Percentiles rank a stretch among this genome's conserved stretches.
These are phyloP conservation scores for Umbelopsis isabellina DNA, from an alignment of 192 early-diverging fungal genomes.

Conservation along the genomic window DNA sequence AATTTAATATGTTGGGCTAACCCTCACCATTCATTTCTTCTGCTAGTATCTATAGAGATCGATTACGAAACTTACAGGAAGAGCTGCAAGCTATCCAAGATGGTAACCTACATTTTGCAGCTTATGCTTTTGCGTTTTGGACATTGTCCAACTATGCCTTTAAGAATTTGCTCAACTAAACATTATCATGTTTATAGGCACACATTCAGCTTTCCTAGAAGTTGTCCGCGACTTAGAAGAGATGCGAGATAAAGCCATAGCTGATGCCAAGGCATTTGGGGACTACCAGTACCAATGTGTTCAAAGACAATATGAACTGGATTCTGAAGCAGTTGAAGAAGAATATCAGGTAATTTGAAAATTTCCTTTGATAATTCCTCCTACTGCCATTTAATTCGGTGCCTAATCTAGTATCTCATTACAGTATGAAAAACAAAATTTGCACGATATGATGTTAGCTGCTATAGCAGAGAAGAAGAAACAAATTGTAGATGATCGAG, in stretches of 20 bases:
- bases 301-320: conserved; percentile 26
- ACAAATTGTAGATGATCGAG: conserved; percentile 35
- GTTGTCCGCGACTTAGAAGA: conserved; percentile 28
- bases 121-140: background rate
- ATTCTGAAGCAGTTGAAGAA: conserved; percentile 25
- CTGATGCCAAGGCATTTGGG: conserved; percentile 28
- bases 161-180: background rate
- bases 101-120: conserved; percentile 21
- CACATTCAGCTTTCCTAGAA: conserved; percentile 30
- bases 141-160: background rate
- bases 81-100: conserved; percentile 40
- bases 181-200: conserved; percentile 15
- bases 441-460: conserved; percentile 29
- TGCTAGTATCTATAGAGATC: conserved; percentile 35
- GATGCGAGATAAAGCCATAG: conserved; percentile 27
- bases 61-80: conserved; percentile 27
- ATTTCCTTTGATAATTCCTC: background rate
- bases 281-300: conserved; percentile 30
- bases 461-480: conserved; percentile 34
- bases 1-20: background rate
- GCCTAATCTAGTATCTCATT: background rate
- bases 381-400: background rate
- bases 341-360: conserved; percentile 32
- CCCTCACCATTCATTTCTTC: background rate
- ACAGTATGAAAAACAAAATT: conserved; percentile 27